Conservation (phyloP, 441 rosid genomes). For the Croton setiger region DNA sequence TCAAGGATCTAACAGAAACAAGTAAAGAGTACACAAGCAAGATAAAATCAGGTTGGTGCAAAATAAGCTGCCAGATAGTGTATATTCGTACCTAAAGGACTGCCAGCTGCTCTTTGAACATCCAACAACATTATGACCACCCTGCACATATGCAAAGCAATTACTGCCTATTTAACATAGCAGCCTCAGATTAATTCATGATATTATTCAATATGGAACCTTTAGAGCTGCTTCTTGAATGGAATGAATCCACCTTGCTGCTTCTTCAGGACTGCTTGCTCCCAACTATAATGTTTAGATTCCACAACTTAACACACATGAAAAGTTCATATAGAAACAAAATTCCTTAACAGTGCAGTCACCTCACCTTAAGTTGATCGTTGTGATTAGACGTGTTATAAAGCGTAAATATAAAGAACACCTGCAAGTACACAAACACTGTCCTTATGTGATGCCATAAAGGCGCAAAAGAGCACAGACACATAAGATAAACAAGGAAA, state of each 20-base stretch:
- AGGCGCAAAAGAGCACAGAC: conserved; percentile 14
- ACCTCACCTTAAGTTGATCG: conserved; percentile 94
- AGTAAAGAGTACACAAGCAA: too few species aligned
- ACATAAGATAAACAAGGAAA: not conserved
- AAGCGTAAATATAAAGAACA: conserved; percentile 82
- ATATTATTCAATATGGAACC: conserved; percentile 37
- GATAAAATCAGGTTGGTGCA: too few species aligned
- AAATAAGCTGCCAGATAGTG: conserved; percentile 4
- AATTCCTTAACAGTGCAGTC: conserved; percentile 18
- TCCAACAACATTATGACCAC: conserved; percentile 41
- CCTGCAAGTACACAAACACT: conserved; percentile 47
- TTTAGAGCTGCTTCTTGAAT: conserved; percentile 78
- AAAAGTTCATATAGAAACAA: conserved; percentile 21
- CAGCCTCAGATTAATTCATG: conserved; percentile 15
- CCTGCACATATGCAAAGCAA: conserved; percentile 45
- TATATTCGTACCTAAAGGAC: conserved; percentile 51
- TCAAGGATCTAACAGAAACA: not conserved
- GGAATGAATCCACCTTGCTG: conserved; percentile 91
- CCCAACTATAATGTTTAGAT: conserved; percentile 63
- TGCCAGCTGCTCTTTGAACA: conserved; percentile 68
- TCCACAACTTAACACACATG: conserved; percentile 31
- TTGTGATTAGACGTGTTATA: conserved; percentile 82
- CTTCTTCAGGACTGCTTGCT: conserved; percentile 97
- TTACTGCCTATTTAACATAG: conserved; percentile 23
- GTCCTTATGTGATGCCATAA: conserved; percentile 13